phyloP scores from a whole-genome alignment of 2,329 filamentous ascomycete genomes.

The Fusarium guadeloupense region DNA sequence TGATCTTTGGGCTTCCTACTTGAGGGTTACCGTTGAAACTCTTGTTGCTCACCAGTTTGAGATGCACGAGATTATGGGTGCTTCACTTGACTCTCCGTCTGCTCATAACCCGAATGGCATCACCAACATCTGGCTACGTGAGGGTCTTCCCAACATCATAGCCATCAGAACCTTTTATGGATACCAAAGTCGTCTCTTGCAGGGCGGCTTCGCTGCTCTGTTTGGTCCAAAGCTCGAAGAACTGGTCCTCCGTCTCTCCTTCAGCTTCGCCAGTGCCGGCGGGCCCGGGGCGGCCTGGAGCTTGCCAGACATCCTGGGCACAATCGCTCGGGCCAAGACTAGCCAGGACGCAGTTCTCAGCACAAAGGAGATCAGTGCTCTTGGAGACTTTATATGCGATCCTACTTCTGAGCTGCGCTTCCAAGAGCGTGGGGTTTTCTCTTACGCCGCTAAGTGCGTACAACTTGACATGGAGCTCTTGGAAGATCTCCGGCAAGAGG shows the following conservation, averaged over 20 bases:
- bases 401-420: conserved; percentile 56
- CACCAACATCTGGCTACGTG: conserved; percentile 56
- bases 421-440: conserved; percentile 61
- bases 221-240: conserved; percentile 63
- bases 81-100: conserved; percentile 39
- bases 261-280: conserved; percentile 57
- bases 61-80: conserved; percentile 60
- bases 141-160: conserved; percentile 57
- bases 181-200: conserved; percentile 61
- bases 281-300: conserved; percentile 53
- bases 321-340: conserved; percentile 44
- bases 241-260: conserved; percentile 62
- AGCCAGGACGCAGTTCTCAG: conserved; percentile 56
- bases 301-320: conserved; percentile 41
- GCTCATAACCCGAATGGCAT: conserved; percentile 19
- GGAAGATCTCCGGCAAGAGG: conserved; percentile 62
- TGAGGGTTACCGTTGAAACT: conserved; percentile 60
- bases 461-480: conserved; percentile 62
- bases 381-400: conserved; percentile 60
- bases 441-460: conserved; percentile 59
- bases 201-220: conserved; percentile 59
- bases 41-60: conserved; percentile 63
- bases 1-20: conserved; percentile 60
- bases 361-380: conserved; percentile 58
- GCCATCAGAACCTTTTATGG: conserved; percentile 62